Conservation (phyloP, 257 asterid genomes). For the Avicennia marina region DNA sequence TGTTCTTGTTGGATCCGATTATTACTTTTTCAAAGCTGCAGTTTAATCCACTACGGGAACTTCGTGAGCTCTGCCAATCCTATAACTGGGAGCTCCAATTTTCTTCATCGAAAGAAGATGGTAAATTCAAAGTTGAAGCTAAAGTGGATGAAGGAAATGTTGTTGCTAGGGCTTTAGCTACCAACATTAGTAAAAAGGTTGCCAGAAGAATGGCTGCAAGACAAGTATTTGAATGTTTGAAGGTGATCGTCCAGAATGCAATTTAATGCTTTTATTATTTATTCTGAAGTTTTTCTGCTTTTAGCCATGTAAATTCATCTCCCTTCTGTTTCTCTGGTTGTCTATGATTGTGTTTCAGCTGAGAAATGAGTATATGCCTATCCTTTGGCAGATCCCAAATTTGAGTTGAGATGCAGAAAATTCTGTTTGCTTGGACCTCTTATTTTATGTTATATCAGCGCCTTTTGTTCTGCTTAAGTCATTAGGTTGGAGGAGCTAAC, state of each 20-base stretch:
- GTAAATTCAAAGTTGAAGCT: constrained; percentile 43
- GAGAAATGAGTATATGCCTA: too few species aligned
- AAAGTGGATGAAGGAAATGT: constrained; percentile 40
- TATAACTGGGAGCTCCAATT: constrained; percentile 44
- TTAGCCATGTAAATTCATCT: not conserved
- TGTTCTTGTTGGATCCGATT: constrained; percentile 64
- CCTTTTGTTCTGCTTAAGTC: too few species aligned
- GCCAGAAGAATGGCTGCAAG: constrained; percentile 60
- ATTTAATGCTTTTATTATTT: constrained; percentile 5
- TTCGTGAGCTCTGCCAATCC: constrained; percentile 77
- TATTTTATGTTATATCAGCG: too few species aligned
- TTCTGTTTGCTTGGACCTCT: too few species aligned
- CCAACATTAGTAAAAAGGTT: constrained; percentile 44
- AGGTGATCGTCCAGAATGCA: constrained; percentile 42
- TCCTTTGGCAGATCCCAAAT: not conserved
- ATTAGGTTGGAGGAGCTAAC: too few species aligned
- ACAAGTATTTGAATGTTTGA: constrained; percentile 38
- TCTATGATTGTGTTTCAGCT: not conserved
- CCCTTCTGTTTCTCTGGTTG: not conserved
- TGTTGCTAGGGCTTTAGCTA: constrained; percentile 36
- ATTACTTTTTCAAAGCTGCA: constrained; percentile 56
- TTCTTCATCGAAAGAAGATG: constrained; percentile 38
- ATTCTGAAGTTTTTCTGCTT: constrained; percentile 6
- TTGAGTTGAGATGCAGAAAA: not conserved
- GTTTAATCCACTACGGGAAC: constrained; percentile 64